Evolutionary conservation across 305 asterid genomes (phyloP).

Genomic region (Rubia balearica): DNA sequence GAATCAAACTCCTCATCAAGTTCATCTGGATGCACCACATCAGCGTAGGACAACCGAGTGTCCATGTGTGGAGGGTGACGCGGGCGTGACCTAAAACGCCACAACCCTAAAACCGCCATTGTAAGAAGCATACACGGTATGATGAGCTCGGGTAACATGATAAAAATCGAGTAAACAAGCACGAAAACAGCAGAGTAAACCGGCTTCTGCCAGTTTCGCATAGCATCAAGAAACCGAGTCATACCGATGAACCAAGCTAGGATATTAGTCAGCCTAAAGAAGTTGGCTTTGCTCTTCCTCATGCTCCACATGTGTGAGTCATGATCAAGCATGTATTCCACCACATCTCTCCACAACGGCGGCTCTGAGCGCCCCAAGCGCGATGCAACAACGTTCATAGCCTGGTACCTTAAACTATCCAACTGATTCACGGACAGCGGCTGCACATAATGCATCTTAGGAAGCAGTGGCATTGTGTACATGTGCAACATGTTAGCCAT

Average conservation of each 20-base stretch:
- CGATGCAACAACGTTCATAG: constrained; percentile 67
- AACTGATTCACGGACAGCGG: constrained; percentile 70
- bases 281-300: constrained; percentile 91
- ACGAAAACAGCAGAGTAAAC: constrained; percentile 44
- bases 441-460: constrained; percentile 87
- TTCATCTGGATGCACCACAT: constrained; percentile 62
- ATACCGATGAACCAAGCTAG: constrained; percentile 50
- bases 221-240: constrained; percentile 40
- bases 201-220: constrained; percentile 62
- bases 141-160: constrained; percentile 61
- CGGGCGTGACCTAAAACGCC: constrained; percentile 56
- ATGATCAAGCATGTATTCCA: constrained; percentile 86
- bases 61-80: constrained; percentile 93
- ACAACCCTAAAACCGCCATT: constrained; percentile 52
- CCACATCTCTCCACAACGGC: constrained; percentile 73
- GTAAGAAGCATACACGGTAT: constrained; percentile 53
- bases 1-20: constrained; percentile 82
- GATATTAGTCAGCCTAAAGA: constrained; percentile 63
- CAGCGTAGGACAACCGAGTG: constrained; percentile 63
- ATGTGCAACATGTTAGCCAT: constrained; percentile 60
- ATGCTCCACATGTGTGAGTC: constrained; percentile 94
- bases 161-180: constrained; percentile 36
- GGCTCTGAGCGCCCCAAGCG: constrained; percentile 81
- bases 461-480: constrained; percentile 64
- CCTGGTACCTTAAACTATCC: constrained; percentile 67